Base-by-base conservation (phyloP, 139 green algal species). In the Coccomyxa sp. region DNA sequence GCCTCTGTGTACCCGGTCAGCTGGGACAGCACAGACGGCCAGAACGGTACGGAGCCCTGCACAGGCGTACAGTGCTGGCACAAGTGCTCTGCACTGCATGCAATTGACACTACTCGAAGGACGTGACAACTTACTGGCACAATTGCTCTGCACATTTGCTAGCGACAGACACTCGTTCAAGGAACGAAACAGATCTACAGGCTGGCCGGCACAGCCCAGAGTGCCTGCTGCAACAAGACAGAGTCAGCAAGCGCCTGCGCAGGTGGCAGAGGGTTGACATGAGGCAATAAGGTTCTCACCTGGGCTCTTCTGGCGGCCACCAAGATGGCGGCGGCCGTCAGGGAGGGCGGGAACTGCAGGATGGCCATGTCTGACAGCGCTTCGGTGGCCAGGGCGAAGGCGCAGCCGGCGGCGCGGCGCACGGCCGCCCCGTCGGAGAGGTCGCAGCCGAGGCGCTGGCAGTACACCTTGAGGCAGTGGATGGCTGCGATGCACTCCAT, bases 11-110 rank as follows among this genome's bases (percentile, higher is more conserved):
- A 83, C 16, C 80, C 77, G 24, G 87, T 89, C 36, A 91, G 70
- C 44, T 79, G 55, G 41, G 55, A 44, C 68, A 95, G 84, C 75
- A 84, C 84, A 2, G 58, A 80, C 27, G 90, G 90, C 85, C 87
- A 92, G 74, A 78, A 78, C 8, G 90, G 90, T 41, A 89, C 81
- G 8, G 79, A 81, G 35, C 90, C 89, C n/a, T 84, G 81, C 70
- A 12, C 70, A 54, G 16, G 35, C 31, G 41, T 75, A 12, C 18
- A 2, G 16, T 41, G 70, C 2, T 44, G 12, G 18, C 31, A 40
- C 41, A 55, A 9, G 27, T 64, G 50, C 27, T 5, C n/a, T n/a
- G n/a, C n/a, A n/a, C n/a, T n/a, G n/a, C n/a, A n/a, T n/a, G n/a
- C n/a, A n/a, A n/a, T n/a, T 9, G 33, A n/a, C 14, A 72, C 16